These are phyloP conservation scores for Aquanectria penicillioides DNA, from an alignment of 2,329 filamentous ascomycete genomes.

Conservation along the genomic window DNA sequence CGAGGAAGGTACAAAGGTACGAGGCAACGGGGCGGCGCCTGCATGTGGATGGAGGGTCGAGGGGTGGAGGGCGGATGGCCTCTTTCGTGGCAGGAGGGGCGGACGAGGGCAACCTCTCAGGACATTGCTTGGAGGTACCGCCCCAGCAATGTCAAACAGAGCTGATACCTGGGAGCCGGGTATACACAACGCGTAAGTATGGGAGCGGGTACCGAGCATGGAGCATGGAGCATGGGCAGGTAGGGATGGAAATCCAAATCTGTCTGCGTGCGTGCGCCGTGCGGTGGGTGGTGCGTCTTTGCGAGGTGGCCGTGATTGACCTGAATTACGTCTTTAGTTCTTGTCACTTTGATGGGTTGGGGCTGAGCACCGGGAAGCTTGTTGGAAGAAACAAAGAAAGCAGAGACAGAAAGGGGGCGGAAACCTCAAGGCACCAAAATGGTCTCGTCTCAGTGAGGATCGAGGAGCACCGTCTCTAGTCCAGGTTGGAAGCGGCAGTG, in stretches of 20 bases:
- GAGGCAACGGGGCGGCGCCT: neutral
- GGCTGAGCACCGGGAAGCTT: neutral
- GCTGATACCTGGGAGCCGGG: conserved; percentile 1
- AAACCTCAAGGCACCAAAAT: neutral
- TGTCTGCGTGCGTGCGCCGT: conserved; percentile 4
- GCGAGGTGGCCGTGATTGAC: neutral
- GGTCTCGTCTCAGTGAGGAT: conserved; percentile 5
- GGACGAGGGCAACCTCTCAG: neutral
- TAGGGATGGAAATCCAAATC: neutral
- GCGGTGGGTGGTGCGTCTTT: conserved; percentile 11
- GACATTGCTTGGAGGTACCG: conserved; percentile 1
- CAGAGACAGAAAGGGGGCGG: neutral
- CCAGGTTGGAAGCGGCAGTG: neutral
- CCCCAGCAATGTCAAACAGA: conserved; percentile 2
- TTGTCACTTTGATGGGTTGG: neutral
- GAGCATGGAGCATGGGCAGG: neutral
- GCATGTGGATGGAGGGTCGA: neutral
- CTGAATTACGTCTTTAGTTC: too few species aligned
- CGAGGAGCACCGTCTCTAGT: conserved; percentile 1
- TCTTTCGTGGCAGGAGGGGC: conserved; percentile 8
- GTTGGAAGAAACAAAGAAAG: neutral
- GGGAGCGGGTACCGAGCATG: conserved; percentile 3
- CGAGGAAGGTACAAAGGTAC: conserved; percentile 11
- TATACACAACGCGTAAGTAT: neutral
- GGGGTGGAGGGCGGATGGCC: conserved; percentile 7